Percentiles rank a stretch among this genome's conserved stretches.
These are phyloP conservation scores for Stevia rebaudiana DNA, from an alignment of 140 eudicot species.

Conservation along the genomic window DNA sequence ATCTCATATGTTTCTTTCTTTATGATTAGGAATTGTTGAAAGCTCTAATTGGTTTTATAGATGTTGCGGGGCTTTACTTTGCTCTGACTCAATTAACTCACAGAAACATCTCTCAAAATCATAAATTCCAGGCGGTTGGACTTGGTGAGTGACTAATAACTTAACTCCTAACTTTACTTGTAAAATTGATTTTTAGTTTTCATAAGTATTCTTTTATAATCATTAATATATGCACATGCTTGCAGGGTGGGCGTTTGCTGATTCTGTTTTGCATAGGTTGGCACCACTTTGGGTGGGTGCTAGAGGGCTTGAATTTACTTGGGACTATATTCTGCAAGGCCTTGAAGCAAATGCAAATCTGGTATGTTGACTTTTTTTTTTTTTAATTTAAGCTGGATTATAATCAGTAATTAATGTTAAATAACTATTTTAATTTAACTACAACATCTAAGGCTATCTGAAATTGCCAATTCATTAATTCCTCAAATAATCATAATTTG, in stretches of 20 bases:
- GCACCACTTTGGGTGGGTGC: constrained; percentile 99
- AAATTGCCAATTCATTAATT: neutral
- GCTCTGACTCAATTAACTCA: constrained; percentile 95
- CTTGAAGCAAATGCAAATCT: constrained; percentile 98
- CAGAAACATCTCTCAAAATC: constrained; percentile 94
- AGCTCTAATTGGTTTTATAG: constrained; percentile 83
- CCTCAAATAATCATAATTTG: neutral
- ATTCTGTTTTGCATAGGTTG: constrained; percentile 86
- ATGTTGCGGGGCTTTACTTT: constrained; percentile 93
- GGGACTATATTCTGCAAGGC: constrained; percentile 94
- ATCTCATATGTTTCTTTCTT: constrained; percentile 6
- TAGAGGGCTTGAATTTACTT: constrained; percentile 92
- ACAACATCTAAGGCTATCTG: constrained; percentile 2
- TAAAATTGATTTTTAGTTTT: neutral
- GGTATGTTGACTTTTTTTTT: constrained; percentile 35
- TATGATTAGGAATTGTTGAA: constrained; percentile 70
- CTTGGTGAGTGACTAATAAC: constrained; percentile 55
- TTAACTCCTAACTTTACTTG: neutral
- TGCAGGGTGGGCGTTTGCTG: constrained; percentile 99
- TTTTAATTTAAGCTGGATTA: neutral
- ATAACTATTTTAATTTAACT: neutral
- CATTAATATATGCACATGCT: constrained; percentile 4
- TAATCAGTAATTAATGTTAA: neutral
- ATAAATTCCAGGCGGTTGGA: constrained; percentile 98
- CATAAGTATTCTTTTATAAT: neutral